phyloP scores from a whole-genome alignment of 768 basidiomycete species.

The Xanthoconium purpureum region DNA sequence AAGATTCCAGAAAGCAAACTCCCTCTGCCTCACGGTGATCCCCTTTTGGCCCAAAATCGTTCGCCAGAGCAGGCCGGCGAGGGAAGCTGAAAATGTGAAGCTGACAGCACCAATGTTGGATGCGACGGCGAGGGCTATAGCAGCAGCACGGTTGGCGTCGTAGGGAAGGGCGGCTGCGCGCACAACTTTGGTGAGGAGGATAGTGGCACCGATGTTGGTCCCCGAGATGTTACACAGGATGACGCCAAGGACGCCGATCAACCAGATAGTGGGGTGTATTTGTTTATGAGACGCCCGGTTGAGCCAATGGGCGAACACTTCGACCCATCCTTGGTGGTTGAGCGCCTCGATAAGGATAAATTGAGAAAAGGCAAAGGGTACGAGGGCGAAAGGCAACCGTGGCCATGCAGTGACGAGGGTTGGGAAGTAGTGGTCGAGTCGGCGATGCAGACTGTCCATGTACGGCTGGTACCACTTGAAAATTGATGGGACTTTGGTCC shows the following conservation, averaged over 20 bases:
- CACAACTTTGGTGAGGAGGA: constrained; percentile 80
- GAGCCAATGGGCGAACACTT: constrained; percentile 73
- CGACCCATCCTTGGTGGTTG: constrained; percentile 81
- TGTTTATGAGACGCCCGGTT: constrained; percentile 40
- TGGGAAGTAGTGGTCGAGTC: constrained; percentile 51
- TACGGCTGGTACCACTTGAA: background rate
- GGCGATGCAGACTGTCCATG: background rate
- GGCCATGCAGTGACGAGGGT: constrained; percentile 67
- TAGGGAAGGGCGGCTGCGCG: constrained; percentile 41
- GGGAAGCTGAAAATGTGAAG: constrained; percentile 83
- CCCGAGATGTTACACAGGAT: constrained; percentile 79
- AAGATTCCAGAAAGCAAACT: constrained; percentile 74
- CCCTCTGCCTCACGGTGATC: constrained; percentile 53
- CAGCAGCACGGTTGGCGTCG: constrained; percentile 50
- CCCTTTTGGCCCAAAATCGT: constrained; percentile 72
- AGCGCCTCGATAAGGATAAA: constrained; percentile 92
- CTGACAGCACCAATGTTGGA: constrained; percentile 91
- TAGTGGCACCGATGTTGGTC: constrained; percentile 90
- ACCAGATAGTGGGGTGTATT: constrained; percentile 54
- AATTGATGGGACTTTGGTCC: background rate
- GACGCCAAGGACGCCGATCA: constrained; percentile 70
- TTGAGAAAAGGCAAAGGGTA: constrained; percentile 94
- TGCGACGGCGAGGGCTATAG: constrained; percentile 75
- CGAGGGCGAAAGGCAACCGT: constrained; percentile 73
- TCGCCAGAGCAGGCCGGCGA: constrained; percentile 88